Conservation (phyloP, 345 rosid species). For the Raphanus raphanistrum region DNA sequence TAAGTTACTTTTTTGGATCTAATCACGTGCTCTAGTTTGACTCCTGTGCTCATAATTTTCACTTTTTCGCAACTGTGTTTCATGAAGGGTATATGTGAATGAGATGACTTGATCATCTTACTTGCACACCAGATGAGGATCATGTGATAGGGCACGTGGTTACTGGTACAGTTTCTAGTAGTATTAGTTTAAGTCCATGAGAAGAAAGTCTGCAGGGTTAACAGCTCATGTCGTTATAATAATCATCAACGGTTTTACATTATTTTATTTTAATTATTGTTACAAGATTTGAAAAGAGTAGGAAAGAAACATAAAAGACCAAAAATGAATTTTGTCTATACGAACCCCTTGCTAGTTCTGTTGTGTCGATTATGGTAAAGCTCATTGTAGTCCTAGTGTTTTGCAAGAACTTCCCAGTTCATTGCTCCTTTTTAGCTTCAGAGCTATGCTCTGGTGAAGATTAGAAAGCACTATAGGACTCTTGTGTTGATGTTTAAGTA, state of each 20-base stretch:
- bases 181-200: conserved; percentile 12
- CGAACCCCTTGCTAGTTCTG: background rate
- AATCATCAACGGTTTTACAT: background rate
- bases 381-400: conserved; percentile 17
- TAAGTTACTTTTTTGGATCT: conserved; percentile 33
- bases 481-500: background rate
- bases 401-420: background rate
- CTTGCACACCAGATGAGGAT: background rate
- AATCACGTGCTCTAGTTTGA: conserved; percentile 40
- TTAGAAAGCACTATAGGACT: background rate
- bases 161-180: conserved; percentile 29
- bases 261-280: background rate
- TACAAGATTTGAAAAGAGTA: background rate
- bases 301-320: background rate
- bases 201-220: conserved; percentile 32
- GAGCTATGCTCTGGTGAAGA: background rate
- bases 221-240: conserved; percentile 22
- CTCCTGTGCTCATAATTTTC: conserved; percentile 31
- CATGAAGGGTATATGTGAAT: background rate
- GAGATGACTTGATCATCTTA: background rate
- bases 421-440: background rate
- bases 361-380: conserved; percentile 72
- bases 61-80: conserved; percentile 20
- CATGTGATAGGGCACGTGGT: conserved; percentile 38
- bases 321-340: background rate